Conservation (phyloP, 192 early-diverging fungal genomes). For the Coemansia pectinata region DNA sequence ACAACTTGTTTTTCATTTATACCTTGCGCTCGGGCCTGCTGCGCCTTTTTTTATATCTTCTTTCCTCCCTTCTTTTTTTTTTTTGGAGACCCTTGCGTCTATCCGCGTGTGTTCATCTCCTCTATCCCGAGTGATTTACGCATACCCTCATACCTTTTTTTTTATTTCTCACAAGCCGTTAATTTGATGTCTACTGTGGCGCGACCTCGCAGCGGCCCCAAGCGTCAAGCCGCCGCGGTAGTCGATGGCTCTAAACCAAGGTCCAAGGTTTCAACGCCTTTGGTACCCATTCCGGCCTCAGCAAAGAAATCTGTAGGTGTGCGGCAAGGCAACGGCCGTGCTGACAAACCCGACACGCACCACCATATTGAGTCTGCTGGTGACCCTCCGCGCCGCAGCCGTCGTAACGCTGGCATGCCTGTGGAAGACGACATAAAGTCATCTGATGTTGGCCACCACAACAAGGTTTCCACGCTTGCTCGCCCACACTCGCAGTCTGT, state of each 20-base stretch:
- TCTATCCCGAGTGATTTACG: neutral
- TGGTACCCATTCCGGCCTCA: neutral
- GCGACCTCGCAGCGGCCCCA: conserved; percentile 40
- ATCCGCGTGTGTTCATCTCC: neutral
- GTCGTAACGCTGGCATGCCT: conserved; percentile 18
- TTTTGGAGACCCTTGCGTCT: neutral
- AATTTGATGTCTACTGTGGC: conserved; percentile 41
- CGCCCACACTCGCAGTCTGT: neutral
- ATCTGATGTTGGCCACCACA: conserved; percentile 11
- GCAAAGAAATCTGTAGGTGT: neutral
- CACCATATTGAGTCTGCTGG: neutral
- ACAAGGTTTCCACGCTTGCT: neutral
- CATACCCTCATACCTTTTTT: neutral
- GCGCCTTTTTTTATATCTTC: neutral
- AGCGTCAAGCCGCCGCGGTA: conserved; percentile 10
- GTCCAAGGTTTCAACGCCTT: neutral
- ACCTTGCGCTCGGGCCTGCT: neutral
- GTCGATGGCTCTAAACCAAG: conserved; percentile 14
- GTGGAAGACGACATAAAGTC: conserved; percentile 10
- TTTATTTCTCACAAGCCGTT: neutral
- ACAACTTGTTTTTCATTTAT: conserved; percentile 8
- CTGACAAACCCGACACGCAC: neutral
- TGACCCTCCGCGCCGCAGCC: conserved; percentile 11
- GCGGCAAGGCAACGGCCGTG: neutral
- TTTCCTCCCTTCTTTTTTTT: neutral